phyloP scores from a whole-genome alignment of 2,329 filamentous ascomycete genomes.

The Aspergillus sp. region DNA sequence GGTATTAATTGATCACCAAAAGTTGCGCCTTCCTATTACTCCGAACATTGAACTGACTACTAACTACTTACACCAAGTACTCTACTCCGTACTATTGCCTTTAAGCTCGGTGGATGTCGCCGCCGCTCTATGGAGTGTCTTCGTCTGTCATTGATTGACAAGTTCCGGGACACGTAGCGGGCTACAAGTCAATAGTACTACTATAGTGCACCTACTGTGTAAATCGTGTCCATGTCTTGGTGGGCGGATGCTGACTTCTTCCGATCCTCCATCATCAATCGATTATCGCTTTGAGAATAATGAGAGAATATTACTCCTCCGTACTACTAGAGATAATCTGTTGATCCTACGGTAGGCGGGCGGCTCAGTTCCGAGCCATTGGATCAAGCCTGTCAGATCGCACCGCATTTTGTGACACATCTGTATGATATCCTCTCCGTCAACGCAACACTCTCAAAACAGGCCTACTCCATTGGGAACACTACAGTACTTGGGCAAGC shows the following conservation, averaged over 20 bases:
- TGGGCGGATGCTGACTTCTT: neutral
- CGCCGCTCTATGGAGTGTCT: too few species aligned
- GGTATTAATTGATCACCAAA: neutral
- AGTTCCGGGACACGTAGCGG: too few species aligned
- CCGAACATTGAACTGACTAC: neutral
- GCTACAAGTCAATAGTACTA: too few species aligned
- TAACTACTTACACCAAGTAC: too few species aligned
- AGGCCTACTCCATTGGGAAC: neutral
- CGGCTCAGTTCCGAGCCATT: neutral
- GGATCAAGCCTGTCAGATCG: neutral
- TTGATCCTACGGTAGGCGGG: neutral
- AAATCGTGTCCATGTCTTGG: too few species aligned
- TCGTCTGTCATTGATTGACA: too few species aligned
- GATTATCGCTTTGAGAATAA: neutral
- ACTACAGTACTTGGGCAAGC: neutral
- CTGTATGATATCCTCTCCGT: neutral
- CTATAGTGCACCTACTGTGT: too few species aligned
- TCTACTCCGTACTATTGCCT: too few species aligned
- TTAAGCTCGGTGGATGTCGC: too few species aligned
- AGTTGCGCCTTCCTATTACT: neutral
- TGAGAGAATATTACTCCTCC: too few species aligned
- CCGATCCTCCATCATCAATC: neutral
- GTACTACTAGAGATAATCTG: too few species aligned
- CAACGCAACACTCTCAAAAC: neutral
- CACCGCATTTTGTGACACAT: slow-evolving; percentile 1